These are phyloP conservation scores for Trichoderma sp. DNA, from an alignment of 2,329 filamentous ascomycete species.

Conservation along the genomic window DNA sequence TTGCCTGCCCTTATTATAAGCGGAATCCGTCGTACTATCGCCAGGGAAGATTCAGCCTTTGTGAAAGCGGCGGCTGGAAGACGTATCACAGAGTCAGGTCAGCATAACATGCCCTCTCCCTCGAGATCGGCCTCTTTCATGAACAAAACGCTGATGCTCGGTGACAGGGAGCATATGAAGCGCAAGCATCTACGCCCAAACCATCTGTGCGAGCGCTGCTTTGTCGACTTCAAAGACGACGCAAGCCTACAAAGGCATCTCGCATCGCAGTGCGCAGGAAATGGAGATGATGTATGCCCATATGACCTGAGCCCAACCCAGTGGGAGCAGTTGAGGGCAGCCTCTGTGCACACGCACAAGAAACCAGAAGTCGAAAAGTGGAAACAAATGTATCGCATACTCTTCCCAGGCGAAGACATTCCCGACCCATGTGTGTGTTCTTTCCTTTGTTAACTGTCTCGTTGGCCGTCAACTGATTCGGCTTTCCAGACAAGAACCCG, in stretches of 20 bases:
- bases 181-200: background rate
- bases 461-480: background rate
- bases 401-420: background rate
- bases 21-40: background rate
- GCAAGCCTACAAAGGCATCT: background rate
- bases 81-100: background rate
- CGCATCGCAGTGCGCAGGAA: background rate
- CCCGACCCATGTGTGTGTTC: slow-evolving; percentile 1
- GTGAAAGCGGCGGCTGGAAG: background rate
- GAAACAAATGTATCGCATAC: background rate
- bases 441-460: background rate
- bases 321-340: background rate
- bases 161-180: background rate
- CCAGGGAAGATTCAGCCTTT: background rate
- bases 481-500: background rate
- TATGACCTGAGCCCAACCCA: too few relatives aligned
- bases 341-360: background rate
- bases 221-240: background rate
- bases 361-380: background rate
- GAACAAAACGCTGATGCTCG: background rate
- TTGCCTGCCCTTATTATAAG: background rate
- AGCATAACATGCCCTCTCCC: background rate
- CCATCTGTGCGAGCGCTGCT: background rate
- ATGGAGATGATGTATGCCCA: too few relatives aligned
- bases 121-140: too few relatives aligned